phyloP scores from a whole-genome alignment of 257 asterid genomes.

The Rubia yunnanensis region DNA sequence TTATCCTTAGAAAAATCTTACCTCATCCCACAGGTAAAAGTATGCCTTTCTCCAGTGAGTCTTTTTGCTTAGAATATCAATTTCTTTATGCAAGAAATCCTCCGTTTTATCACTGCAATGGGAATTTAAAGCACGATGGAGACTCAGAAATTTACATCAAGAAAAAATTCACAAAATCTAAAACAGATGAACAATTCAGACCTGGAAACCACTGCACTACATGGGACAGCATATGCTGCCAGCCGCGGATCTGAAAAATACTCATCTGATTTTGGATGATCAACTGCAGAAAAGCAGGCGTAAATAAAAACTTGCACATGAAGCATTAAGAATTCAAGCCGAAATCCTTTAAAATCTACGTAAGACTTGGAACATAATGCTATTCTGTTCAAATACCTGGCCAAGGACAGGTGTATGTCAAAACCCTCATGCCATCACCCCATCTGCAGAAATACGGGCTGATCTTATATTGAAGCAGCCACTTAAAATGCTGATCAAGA shows the following conservation, averaged over 20 bases:
- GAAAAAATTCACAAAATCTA: slow-evolving; percentile 14
- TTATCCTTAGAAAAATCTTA: slow-evolving; percentile 22
- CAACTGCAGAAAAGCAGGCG: slow-evolving; percentile 47
- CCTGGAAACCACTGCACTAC: slow-evolving; percentile 68
- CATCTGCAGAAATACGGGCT: slow-evolving; percentile 99
- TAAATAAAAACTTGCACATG: slow-evolving; percentile 7
- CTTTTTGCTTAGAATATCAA: slow-evolving; percentile 74
- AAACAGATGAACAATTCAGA: slow-evolving; percentile 21
- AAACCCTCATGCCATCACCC: slow-evolving; percentile 94
- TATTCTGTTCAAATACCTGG: slow-evolving; percentile 56
- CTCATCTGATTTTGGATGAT: slow-evolving; percentile 96
- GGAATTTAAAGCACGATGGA: slow-evolving; percentile 35
- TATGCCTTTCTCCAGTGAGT: slow-evolving; percentile 93
- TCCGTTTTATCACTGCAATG: slow-evolving; percentile 56
- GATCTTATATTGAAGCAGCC: slow-evolving; percentile 90
- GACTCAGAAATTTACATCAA: slow-evolving; percentile 23
- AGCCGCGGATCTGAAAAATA: slow-evolving; percentile 88
- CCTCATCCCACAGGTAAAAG: slow-evolving; percentile 99
- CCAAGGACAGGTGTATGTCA: slow-evolving; percentile 97
- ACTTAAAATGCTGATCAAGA: slow-evolving; percentile 84
- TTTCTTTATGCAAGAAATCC: slow-evolving; percentile 75
- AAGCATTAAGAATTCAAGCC: neutral
- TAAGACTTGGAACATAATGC: neutral
- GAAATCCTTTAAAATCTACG: neutral
- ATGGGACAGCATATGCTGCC: slow-evolving; percentile 98